Evolutionary conservation across 352 stramenopile genomes (phyloP).

Genomic region (Bremia lactucae): DNA sequence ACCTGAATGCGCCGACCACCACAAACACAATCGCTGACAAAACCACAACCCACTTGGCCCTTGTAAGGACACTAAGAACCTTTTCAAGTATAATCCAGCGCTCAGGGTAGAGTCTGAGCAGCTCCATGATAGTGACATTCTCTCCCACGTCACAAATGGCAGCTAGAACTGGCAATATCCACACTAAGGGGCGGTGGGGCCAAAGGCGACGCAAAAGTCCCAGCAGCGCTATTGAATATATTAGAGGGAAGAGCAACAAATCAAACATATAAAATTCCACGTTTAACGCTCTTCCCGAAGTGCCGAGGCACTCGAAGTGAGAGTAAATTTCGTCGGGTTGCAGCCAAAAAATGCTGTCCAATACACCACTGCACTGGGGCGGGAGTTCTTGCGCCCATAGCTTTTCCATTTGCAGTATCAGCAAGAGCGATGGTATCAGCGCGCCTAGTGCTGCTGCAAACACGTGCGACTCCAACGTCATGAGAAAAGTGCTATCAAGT

Average conservation of each 20-base stretch:
- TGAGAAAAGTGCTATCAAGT: no score
- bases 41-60: slow-evolving; percentile 28
- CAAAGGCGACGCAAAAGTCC: slow-evolving; percentile 23
- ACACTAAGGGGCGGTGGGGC: slow-evolving; percentile 10
- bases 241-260: slow-evolving; percentile 35
- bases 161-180: slow-evolving; percentile 17
- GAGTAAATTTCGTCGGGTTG: slow-evolving; percentile 14
- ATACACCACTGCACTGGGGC: slow-evolving; percentile 22
- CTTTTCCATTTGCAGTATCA: slow-evolving; percentile 21
- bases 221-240: slow-evolving; percentile 26
- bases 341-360: slow-evolving; percentile 31
- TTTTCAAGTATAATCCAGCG: slow-evolving; percentile 17
- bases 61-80: slow-evolving; percentile 21
- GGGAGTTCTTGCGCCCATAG: slow-evolving; percentile 25
- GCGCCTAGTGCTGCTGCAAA: slow-evolving; percentile 26
- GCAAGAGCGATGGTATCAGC: slow-evolving; percentile 27
- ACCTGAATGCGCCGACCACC: slow-evolving; percentile 7
- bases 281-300: slow-evolving; percentile 23
- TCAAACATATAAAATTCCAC: slow-evolving; percentile 37
- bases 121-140: slow-evolving; percentile 31
- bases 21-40: slow-evolving; percentile 15
- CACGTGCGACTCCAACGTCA: slow-evolving; percentile 20
- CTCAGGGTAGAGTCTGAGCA: slow-evolving; percentile 29
- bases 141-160: slow-evolving; percentile 30
- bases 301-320: slow-evolving; percentile 30